These are phyloP conservation scores for Neophaeococcomyces mojaviensis DNA, from an alignment of 2,329 filamentous ascomycete genomes.

Conservation along the genomic window DNA sequence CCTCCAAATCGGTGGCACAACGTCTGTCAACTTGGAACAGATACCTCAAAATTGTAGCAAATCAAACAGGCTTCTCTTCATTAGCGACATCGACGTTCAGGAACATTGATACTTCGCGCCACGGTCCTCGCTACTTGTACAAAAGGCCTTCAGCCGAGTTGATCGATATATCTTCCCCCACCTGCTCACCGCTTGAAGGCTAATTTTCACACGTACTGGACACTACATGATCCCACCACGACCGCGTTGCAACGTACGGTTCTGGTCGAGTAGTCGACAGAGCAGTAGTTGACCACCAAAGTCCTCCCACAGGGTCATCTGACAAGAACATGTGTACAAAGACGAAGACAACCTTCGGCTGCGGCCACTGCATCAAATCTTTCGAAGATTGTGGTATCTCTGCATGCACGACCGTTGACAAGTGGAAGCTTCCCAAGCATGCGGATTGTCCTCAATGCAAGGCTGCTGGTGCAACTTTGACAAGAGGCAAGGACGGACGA, in stretches of 20 bases:
- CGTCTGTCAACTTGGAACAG: constrained; percentile 18
- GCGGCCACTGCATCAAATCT: constrained; percentile 20
- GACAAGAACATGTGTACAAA: constrained; percentile 18
- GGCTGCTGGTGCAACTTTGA: constrained; percentile 15
- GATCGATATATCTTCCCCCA: background rate
- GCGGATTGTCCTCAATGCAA: constrained; percentile 21
- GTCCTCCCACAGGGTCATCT: background rate
- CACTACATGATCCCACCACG: constrained; percentile 5
- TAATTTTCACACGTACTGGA: background rate
- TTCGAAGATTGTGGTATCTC: constrained; percentile 15
- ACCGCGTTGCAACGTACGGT: background rate
- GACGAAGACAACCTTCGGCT: constrained; percentile 23
- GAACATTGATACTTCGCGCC: background rate
- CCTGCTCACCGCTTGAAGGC: constrained; percentile 7
- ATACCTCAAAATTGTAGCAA: constrained; percentile 15
- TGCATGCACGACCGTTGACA: constrained; percentile 15
- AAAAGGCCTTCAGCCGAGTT: background rate
- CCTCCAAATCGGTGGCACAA: constrained; percentile 14
- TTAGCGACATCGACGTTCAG: background rate
- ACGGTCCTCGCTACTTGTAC: background rate
- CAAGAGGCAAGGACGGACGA: constrained; percentile 21
- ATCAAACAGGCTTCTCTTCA: constrained; percentile 9
- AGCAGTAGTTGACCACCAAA: background rate
- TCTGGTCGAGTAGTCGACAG: constrained; percentile 1
- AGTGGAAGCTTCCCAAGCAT: constrained; percentile 15